Base-by-base conservation (phyloP, 257 asterid species). In the Perilla frutescens region DNA sequence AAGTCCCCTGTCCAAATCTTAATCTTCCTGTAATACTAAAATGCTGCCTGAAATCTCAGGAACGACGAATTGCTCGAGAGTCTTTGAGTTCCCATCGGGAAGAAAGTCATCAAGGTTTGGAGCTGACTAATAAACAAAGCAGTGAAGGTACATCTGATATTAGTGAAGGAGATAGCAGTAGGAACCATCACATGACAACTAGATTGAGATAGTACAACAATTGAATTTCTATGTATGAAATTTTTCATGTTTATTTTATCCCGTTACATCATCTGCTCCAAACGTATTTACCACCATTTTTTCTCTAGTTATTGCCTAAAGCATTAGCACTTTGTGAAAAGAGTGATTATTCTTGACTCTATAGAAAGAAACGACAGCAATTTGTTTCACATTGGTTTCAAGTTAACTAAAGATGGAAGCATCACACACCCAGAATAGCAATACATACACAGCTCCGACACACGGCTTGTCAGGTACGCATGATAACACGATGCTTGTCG, bases 51-150 rank as follows among this genome's bases (percentile, higher is more conserved):
- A 76, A 73, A 37, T 75, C 54, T 44, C 84, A 93, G 98, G 97
- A 93, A 53, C 85, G 87, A 50, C 81, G 82, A 73, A 47, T 86
- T 73, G 96, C 77, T 67, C 84, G 75, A 72, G 92, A 82, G 79
- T 53, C 96, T 32, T 77, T 90, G 50, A 70, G 79, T 73, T 85
- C 90, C 55, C 80, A 32, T 72, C 86, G 58, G 77, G 86, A 86
- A 57, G 82, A 80, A 68, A 76, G 68, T 32, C 71, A 51, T 71
- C 71, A 69, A 9, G 84, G 84, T 26, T 83, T 81, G 48, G 81
- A 81, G 70, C 26, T 72, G 69, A 83, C 53, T 15, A 73, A 71
- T 39, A 85, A 84, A 78, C 89, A 69, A 69, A 59, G 54, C 59
- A 71, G 76, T 36, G 86, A 87, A 76, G 87, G 83, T 59, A 81